Percentiles rank a stretch among this genome's conserved stretches.
Evolutionary conservation across 345 rosid genomes (phyloP).

Genomic region (Citrus australasica): DNA sequence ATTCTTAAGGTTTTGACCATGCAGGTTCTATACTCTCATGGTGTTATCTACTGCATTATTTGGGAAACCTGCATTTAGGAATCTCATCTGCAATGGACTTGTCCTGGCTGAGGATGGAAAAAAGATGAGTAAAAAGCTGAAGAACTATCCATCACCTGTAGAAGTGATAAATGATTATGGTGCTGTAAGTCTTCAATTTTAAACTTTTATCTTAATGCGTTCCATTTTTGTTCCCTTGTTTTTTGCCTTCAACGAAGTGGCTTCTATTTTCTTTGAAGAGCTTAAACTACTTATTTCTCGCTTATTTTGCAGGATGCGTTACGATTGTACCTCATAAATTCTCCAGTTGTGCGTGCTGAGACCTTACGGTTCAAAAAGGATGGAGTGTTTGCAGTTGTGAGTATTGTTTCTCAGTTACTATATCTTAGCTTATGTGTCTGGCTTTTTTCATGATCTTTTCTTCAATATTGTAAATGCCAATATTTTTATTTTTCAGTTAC

Average conservation of each 20-base stretch:
- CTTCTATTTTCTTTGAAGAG: background rate
- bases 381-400: constrained; percentile 92
- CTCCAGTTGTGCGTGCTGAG: constrained; percentile 99
- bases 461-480: background rate
- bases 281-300: constrained; percentile 8
- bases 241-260: background rate
- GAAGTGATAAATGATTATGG: constrained; percentile 91
- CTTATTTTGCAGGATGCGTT: constrained; percentile 72
- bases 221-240: constrained; percentile 10
- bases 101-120: constrained; percentile 98
- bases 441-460: background rate
- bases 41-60: constrained; percentile 96
- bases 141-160: constrained; percentile 87
- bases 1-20: background rate
- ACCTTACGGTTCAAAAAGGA: constrained; percentile 90
- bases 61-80: constrained; percentile 90
- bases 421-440: constrained; percentile 4
- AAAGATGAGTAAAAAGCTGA: constrained; percentile 92
- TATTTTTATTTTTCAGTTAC: background rate
- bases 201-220: background rate
- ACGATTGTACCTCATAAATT: constrained; percentile 86
- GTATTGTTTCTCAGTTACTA: constrained; percentile 26
- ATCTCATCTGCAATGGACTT: constrained; percentile 96
- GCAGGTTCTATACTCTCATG: constrained; percentile 99
- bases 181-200: constrained; percentile 59